Conservation (phyloP, 768 basidiomycete species). For the Xerocomus brunneocitrinus region DNA sequence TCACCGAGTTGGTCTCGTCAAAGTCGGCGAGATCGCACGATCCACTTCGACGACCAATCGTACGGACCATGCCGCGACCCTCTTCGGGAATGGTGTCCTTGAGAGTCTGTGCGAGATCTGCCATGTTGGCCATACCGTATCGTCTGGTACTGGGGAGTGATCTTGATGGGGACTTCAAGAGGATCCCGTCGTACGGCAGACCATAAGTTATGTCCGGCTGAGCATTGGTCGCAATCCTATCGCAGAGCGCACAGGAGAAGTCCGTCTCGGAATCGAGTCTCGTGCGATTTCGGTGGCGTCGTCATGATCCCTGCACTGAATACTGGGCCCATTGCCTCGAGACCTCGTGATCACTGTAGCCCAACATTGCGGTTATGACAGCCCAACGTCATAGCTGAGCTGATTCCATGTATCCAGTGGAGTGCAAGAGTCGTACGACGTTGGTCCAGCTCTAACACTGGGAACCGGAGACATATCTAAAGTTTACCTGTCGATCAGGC, state of each 20-base stretch:
- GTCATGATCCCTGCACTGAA: neutral
- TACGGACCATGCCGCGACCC: neutral
- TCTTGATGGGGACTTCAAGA: no score
- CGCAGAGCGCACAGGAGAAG: neutral
- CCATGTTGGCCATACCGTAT: slow-evolving; percentile 12
- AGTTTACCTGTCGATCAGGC: no score
- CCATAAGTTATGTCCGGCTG: neutral
- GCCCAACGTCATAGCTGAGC: no score
- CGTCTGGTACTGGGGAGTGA: neutral
- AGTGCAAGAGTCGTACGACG: no score
- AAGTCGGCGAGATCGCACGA: neutral
- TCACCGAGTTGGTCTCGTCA: neutral
- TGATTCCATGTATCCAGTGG: no score
- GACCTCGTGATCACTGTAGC: no score
- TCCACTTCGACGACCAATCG: neutral
- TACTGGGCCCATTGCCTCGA: no score
- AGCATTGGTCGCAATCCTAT: neutral
- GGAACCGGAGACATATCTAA: no score
- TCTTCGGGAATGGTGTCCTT: neutral
- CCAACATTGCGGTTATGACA: no score
- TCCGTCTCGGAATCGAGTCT: neutral
- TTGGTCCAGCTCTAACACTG: no score
- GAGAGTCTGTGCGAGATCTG: neutral
- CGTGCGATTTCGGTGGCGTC: neutral
- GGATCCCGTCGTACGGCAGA: no score